Evolutionary conservation across 2,329 filamentous ascomycete species (phyloP).

Genomic region (Fusarium setosum): DNA sequence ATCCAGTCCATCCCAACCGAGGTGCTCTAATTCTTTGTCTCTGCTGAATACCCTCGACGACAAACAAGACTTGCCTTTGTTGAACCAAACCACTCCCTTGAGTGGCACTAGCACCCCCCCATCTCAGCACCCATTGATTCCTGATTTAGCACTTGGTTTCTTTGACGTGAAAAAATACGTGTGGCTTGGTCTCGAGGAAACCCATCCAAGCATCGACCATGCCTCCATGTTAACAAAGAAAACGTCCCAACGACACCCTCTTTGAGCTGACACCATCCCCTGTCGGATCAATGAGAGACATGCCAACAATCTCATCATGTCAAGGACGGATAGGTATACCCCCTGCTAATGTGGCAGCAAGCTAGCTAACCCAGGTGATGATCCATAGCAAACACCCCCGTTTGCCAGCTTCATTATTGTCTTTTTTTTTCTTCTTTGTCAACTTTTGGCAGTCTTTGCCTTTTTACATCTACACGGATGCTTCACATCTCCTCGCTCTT

Average conservation of each 20-base stretch:
- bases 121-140: constrained; percentile 2
- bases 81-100: not conserved
- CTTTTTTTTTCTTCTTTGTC: constrained; percentile 19
- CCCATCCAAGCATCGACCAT: not conserved
- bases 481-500: constrained; percentile 16
- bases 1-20: no score
- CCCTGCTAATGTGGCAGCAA: no score
- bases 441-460: not conserved
- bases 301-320: no score
- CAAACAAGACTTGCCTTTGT: constrained; percentile 21
- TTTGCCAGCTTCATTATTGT: not conserved
- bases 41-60: not conserved
- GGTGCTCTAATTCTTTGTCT: constrained; percentile 32
- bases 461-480: constrained; percentile 34
- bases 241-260: not conserved
- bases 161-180: not conserved
- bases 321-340: no score
- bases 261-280: not conserved
- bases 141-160: constrained; percentile 10
- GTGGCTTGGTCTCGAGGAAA: not conserved
- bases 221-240: constrained; percentile 14
- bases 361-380: no score
- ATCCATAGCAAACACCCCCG: no score
- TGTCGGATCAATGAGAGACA: no score
- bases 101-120: not conserved